Evolutionary conservation across 495 filamentous ascomycete genomes (phyloP), one percentile per base, ranked within the genome.

Genomic region (Cercophora sp.): DNA sequence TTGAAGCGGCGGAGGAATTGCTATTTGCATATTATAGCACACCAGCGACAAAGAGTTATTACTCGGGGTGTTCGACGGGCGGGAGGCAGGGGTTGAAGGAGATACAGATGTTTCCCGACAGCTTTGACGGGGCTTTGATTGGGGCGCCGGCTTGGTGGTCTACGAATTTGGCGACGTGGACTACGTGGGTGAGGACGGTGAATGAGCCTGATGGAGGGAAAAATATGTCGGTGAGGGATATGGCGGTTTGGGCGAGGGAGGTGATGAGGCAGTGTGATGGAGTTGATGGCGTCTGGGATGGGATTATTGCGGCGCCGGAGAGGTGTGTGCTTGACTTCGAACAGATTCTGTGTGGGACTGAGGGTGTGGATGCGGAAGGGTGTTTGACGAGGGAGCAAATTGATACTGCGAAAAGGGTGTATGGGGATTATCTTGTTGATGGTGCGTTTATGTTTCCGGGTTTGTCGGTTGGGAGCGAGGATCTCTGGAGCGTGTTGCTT

Each of bases 111-210:
- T 76, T 60, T 37, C 71, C 78, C 0, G 66, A 73, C 1, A 73
- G 74, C 49, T 81, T 85, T 46, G 84, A 89, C 62, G 86, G 86
- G 13, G 76, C 85, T 6, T 64, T 87, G 5, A 77, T 79, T 16
- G 84, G 83, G 3, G 74, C 81, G 8, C 79, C 75, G 31, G 74
- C 70, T 9, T 77, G 66, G 79, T 77, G 72, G 69, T 73, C 66
- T 0, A 68, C 59, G 16, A 73, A 78, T 54, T 52, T 75, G 9
- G 65, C 73, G 48, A 56, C 64, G 0, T 77, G 69, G 68, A 64
- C 36, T 3, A 53, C 64, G 16, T 55, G 58, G 43, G 52, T 66
- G 16, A 59, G 59, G 25, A 59, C 63, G 15, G 62, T 63, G 50
- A 70, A 71, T 48, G 57, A 69, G 1, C 70, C 74, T 0, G 57